Evolutionary conservation across 1,284 basidiomycete species (phyloP).

Genomic region (Vanrija sp.): DNA sequence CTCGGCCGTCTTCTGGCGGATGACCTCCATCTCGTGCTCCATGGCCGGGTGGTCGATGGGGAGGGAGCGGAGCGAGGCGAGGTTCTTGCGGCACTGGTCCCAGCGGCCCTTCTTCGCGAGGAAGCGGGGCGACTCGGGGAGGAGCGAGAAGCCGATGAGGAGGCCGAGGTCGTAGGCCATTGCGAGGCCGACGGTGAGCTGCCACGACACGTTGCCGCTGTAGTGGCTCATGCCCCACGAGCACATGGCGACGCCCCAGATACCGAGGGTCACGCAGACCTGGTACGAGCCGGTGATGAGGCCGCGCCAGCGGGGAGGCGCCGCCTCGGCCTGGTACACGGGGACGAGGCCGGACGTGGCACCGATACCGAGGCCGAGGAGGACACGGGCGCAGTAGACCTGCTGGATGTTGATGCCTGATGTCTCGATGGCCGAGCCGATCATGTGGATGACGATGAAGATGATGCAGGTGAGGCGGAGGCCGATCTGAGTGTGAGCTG

Average conservation of each 20-base stretch:
- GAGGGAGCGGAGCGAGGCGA: constrained; percentile 48
- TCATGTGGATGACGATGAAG: constrained; percentile 46
- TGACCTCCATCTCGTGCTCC: constrained; percentile 45
- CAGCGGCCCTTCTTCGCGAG: constrained; percentile 46
- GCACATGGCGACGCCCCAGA: constrained; percentile 48
- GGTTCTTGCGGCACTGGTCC: constrained; percentile 45
- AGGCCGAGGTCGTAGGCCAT: constrained; percentile 44
- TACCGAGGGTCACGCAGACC: constrained; percentile 49
- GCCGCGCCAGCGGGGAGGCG: constrained; percentile 36
- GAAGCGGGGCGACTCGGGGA: constrained; percentile 51
- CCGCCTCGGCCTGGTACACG: constrained; percentile 50
- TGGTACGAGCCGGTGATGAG: constrained; percentile 49
- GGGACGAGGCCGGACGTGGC: constrained; percentile 49
- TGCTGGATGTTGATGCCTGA: constrained; percentile 37
- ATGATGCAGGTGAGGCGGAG: constrained; percentile 42
- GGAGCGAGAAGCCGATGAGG: constrained; percentile 47
- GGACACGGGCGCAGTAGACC: constrained; percentile 45
- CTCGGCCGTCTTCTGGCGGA: constrained; percentile 38
- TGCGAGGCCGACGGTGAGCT: constrained; percentile 26
- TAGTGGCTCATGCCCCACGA: constrained; percentile 48
- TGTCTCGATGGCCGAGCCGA: constrained; percentile 48
- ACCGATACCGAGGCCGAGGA: constrained; percentile 48
- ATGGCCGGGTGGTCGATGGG: constrained; percentile 40
- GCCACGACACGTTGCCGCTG: constrained; percentile 29
- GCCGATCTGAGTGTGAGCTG: constrained; percentile 29